Conservation (phyloP, 495 filamentous ascomycete species). For the Podospora fimiseda region DNA sequence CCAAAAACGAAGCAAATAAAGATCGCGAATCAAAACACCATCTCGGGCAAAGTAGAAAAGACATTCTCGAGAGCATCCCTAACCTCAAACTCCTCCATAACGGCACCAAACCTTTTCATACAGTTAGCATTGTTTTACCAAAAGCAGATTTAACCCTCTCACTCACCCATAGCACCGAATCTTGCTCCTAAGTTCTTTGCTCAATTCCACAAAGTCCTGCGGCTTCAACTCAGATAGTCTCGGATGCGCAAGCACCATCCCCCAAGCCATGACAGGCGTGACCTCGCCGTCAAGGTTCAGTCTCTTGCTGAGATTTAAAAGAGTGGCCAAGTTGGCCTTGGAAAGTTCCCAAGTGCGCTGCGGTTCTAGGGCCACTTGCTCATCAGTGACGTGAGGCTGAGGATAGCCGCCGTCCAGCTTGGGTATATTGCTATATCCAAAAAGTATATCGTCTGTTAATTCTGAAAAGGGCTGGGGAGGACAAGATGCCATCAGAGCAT, state of each 20-base stretch:
- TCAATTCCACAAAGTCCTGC: constrained; percentile 67
- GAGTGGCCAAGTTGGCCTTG: constrained; percentile 65
- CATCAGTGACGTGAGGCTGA: too few relatives aligned
- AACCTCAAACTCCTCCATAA: constrained; percentile 88
- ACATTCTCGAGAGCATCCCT: constrained; percentile 74
- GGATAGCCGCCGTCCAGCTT: too few relatives aligned
- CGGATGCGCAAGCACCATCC: constrained; percentile 67
- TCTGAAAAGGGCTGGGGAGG: constrained; percentile 56
- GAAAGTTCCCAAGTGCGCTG: constrained; percentile 63
- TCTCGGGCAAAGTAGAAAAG: constrained; percentile 57
- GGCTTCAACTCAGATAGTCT: constrained; percentile 55
- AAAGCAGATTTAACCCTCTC: too few relatives aligned
- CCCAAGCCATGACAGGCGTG: constrained; percentile 95
- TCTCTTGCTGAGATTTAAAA: constrained; percentile 77
- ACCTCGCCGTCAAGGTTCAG: constrained; percentile 88
- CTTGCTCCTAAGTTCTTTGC: constrained; percentile 67
- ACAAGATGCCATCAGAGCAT: constrained; percentile 85
- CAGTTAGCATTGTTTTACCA: too few relatives aligned
- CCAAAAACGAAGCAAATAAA: too few relatives aligned
- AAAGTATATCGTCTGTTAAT: constrained; percentile 43
- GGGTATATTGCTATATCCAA: constrained; percentile 36
- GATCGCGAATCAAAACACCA: constrained; percentile 27
- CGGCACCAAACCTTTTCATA: constrained; percentile 62
- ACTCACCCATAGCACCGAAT: constrained; percentile 91
- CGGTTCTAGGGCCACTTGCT: too few relatives aligned